A percentile compares a stretch with the other conserved stretches of the same genome.
phyloP scores from a whole-genome alignment of 768 basidiomycete species.

The Cystobasidium onofrii region DNA sequence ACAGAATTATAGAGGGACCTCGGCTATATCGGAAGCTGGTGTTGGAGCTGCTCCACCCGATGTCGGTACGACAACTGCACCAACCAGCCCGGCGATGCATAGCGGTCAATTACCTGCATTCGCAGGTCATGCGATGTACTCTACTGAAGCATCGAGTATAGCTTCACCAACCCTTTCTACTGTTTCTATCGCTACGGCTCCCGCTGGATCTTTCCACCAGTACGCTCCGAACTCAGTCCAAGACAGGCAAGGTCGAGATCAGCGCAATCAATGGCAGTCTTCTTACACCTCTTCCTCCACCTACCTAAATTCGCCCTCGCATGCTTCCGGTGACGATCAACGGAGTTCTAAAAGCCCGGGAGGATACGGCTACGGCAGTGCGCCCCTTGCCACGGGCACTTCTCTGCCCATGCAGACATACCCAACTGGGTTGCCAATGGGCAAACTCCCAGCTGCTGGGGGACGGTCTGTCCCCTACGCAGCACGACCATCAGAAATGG shows the following conservation, averaged over 20 bases:
- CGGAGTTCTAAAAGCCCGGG: neutral
- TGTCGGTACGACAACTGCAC: constrained; percentile 26
- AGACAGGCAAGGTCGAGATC: neutral
- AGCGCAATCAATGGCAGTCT: neutral
- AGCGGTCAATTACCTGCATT: neutral
- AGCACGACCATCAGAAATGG: neutral
- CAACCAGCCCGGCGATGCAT: constrained; percentile 20
- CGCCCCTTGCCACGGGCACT: neutral
- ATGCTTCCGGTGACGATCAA: neutral
- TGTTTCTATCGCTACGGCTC: neutral
- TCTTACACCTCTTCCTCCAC: neutral
- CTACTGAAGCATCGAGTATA: neutral
- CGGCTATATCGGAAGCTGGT: constrained; percentile 19
- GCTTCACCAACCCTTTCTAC: constrained; percentile 11
- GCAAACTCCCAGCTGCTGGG: neutral
- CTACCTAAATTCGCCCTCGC: neutral
- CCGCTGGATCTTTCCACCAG: neutral
- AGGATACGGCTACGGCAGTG: neutral
- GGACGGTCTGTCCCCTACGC: neutral
- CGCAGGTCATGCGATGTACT: neutral
- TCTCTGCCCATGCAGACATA: neutral
- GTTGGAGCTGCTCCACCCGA: neutral
- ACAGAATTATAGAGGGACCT: neutral
- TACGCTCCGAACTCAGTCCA: neutral
- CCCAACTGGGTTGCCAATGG: neutral